Conservation (phyloP, 352 stramenopile species). For the Pythium dissotocum region DNA sequence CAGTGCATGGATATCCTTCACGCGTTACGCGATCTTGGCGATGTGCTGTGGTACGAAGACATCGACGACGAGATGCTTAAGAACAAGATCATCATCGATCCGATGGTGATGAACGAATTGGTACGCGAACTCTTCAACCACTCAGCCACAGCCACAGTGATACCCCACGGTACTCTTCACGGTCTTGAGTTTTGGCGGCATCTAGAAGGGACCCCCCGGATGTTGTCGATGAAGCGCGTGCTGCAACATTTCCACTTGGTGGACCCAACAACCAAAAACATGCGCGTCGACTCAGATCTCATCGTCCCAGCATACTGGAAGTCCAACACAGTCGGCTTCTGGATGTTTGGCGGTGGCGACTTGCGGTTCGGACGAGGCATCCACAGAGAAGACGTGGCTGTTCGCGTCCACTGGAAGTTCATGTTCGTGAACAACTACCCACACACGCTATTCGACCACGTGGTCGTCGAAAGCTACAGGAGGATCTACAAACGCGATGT, state of each 20-base stretch:
- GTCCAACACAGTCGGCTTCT: constrained; percentile 1
- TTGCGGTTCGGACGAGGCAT: neutral
- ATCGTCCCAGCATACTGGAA: too few relatives aligned
- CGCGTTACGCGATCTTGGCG: constrained; percentile 19
- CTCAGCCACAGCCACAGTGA: neutral
- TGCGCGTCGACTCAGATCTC: constrained; percentile 20
- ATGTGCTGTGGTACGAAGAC: constrained; percentile 20
- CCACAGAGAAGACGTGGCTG: neutral
- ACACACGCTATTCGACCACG: constrained; percentile 7
- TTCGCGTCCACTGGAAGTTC: constrained; percentile 3
- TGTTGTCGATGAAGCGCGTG: constrained; percentile 26
- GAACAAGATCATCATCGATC: constrained; percentile 10
- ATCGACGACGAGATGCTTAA: neutral
- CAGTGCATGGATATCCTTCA: neutral
- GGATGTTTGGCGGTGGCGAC: neutral
- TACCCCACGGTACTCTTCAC: neutral
- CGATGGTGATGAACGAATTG: constrained; percentile 18
- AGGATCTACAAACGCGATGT: neutral
- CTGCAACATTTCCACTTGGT: constrained; percentile 20
- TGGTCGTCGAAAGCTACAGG: constrained; percentile 1
- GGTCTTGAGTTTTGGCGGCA: neutral
- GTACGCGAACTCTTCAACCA: constrained; percentile 13
- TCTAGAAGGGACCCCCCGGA: neutral
- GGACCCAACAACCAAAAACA: neutral
- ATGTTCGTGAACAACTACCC: neutral